A percentile compares a stretch with the other conserved stretches of the same genome.
These are phyloP conservation scores for Coemansia sp. DNA, from an alignment of 192 early-diverging fungal species.

Conservation along the genomic window DNA sequence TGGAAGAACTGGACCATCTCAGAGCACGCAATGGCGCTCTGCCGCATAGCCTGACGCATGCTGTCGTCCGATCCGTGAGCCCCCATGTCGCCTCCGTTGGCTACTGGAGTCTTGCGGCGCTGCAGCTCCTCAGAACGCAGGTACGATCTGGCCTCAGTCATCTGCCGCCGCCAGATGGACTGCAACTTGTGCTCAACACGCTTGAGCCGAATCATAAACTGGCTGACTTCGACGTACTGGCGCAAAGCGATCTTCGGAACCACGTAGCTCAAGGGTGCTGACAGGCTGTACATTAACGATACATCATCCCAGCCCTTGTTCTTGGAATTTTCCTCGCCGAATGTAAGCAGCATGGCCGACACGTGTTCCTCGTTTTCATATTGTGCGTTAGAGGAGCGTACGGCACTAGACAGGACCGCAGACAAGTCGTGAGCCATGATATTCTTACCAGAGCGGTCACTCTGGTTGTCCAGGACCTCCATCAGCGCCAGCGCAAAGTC, in stretches of 20 bases:
- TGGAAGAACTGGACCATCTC: conserved; percentile 95
- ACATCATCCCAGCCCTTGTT: conserved; percentile 94
- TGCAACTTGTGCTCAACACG: conserved; percentile 80
- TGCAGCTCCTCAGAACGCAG: conserved; percentile 32
- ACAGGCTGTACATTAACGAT: conserved; percentile 81
- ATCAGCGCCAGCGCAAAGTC: conserved; percentile 93
- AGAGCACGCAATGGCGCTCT: conserved; percentile 67
- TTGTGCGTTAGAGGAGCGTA: conserved; percentile 88
- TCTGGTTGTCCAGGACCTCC: conserved; percentile 69
- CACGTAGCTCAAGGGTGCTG: conserved; percentile 84
- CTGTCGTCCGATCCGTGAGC: neutral
- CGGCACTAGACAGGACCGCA: conserved; percentile 79
- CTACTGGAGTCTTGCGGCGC: conserved; percentile 26
- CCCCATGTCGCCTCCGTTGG: neutral
- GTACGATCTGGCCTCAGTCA: conserved; percentile 62
- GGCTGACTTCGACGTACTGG: conserved; percentile 80
- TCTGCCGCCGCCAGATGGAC: conserved; percentile 75
- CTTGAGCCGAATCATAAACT: conserved; percentile 89
- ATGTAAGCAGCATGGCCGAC: conserved; percentile 47
- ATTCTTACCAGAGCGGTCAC: conserved; percentile 69
- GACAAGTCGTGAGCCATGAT: conserved; percentile 91
- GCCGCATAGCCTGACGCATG: conserved; percentile 65
- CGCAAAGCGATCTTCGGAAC: conserved; percentile 74
- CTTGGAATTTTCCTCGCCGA: conserved; percentile 55
- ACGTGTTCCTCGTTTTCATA: conserved; percentile 78